Conservation (phyloP, 768 basidiomycete genomes). For the Lentinula guzmanii region DNA sequence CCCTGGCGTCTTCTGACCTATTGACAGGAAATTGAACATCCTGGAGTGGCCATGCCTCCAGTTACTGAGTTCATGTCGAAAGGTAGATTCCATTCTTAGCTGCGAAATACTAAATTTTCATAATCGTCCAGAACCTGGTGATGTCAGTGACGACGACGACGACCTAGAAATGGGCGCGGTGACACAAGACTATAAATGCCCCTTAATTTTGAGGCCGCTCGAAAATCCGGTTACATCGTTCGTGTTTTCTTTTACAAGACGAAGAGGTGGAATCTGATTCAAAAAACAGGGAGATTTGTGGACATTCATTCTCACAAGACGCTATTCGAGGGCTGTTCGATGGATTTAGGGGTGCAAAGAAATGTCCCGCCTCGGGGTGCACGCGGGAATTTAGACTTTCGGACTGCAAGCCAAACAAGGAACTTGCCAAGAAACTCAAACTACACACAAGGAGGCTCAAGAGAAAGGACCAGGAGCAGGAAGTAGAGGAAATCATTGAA, state of each 20-base stretch:
- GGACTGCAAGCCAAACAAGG: constrained; percentile 49
- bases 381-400: constrained; percentile 46
- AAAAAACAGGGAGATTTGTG: constrained; percentile 50
- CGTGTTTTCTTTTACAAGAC: constrained; percentile 21
- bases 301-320: constrained; percentile 75
- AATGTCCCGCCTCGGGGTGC: constrained; percentile 75
- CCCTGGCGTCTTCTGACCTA: not conserved
- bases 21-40: constrained; percentile 59
- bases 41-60: constrained; percentile 68
- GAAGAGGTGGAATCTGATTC: constrained; percentile 4
- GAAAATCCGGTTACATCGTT: constrained; percentile 81
- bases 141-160: constrained; percentile 79
- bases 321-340: constrained; percentile 65
- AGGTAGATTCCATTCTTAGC: constrained; percentile 34
- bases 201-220: constrained; percentile 62
- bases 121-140: constrained; percentile 60
- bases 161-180: constrained; percentile 86
- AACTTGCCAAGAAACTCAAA: constrained; percentile 58
- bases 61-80: constrained; percentile 64
- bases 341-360: constrained; percentile 24
- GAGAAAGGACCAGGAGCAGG: constrained; percentile 42
- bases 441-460: constrained; percentile 48
- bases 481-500: constrained; percentile 57
- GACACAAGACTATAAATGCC: constrained; percentile 80
- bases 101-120: not conserved